Percentiles rank a stretch among this genome's conserved stretches.
Conservation (phyloP, 805 yeast genomes). For the Wickerhamomyces mucosus region DNA sequence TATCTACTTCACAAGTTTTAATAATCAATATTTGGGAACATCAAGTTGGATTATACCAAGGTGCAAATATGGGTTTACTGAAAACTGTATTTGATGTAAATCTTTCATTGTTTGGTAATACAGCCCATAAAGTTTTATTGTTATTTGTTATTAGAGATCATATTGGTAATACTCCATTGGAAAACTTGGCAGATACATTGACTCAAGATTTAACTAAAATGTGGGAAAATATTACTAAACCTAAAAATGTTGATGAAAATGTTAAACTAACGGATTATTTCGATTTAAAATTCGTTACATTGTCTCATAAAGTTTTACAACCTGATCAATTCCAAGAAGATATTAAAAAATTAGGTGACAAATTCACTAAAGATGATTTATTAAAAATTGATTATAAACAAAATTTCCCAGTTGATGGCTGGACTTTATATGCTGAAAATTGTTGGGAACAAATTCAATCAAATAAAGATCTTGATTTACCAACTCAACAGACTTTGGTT, state of each 20-base stretch:
- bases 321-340: conserved; percentile 58
- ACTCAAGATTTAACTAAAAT: conserved; percentile 61
- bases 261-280: conserved; percentile 65
- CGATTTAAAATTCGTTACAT: conserved; percentile 70
- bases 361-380: conserved; percentile 36
- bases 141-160: conserved; percentile 91
- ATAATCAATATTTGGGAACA: conserved; percentile 95
- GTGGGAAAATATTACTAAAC: conserved; percentile 75
- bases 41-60: conserved; percentile 94
- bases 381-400: conserved; percentile 74
- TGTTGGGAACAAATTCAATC: conserved; percentile 92
- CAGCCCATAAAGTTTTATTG: conserved; percentile 51
- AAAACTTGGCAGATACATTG: conserved; percentile 58
- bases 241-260: conserved; percentile 42
- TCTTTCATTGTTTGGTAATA: conserved; percentile 68
- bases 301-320: conserved; percentile 81
- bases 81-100: conserved; percentile 97
- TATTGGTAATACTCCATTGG: conserved; percentile 77
- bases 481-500: conserved; percentile 92
- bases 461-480: conserved; percentile 90
- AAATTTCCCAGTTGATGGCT: conserved; percentile 86
- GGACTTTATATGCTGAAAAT: conserved; percentile 84
- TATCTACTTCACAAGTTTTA: conserved; percentile 82
- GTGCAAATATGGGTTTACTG: conserved; percentile 92
- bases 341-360: conserved; percentile 53